phyloP scores from a whole-genome alignment of 345 rosid genomes.

The Eucalyptus marginata region DNA sequence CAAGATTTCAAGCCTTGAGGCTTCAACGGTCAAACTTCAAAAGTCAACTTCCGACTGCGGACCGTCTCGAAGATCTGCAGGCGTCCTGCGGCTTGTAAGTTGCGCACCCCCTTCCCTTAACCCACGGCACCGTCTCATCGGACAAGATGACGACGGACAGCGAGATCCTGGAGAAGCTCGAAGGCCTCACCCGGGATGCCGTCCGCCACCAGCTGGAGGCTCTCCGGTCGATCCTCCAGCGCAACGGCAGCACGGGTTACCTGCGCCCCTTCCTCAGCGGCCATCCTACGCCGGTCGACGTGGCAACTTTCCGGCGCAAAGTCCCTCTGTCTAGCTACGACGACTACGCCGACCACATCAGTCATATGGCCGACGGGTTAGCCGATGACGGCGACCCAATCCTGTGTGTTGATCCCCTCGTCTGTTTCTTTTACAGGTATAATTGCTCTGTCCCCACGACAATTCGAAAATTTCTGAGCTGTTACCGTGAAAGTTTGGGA shows the following conservation, averaged over 20 bases:
- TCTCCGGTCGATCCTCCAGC: constrained; percentile 30
- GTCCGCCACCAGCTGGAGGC: constrained; percentile 18
- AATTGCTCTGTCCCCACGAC: not conserved
- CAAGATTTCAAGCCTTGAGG: not conserved
- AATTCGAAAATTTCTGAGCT: not conserved
- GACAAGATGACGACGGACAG: not conserved
- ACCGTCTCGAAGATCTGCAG: not conserved
- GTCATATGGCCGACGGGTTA: constrained; percentile 13
- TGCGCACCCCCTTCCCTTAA: not conserved
- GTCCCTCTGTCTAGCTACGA: constrained; percentile 35
- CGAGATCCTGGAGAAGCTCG: constrained; percentile 17
- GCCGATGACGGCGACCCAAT: not conserved
- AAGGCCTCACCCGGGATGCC: constrained; percentile 22
- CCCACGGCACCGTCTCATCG: not conserved
- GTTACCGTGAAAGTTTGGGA: not conserved
- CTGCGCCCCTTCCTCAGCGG: constrained; percentile 17
- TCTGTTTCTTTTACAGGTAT: constrained; percentile 36
- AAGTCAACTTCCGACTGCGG: not conserved
- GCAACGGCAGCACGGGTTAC: constrained; percentile 14
- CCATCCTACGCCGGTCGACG: not conserved
- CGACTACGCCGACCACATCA: constrained; percentile 24
- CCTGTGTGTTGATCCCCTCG: constrained; percentile 28
- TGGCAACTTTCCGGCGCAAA: constrained; percentile 3
- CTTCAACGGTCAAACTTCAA: not conserved
- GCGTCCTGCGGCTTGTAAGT: not conserved